Evolutionary conservation across 345 rosid species (phyloP).

Genomic region (Turnera subulata): DNA sequence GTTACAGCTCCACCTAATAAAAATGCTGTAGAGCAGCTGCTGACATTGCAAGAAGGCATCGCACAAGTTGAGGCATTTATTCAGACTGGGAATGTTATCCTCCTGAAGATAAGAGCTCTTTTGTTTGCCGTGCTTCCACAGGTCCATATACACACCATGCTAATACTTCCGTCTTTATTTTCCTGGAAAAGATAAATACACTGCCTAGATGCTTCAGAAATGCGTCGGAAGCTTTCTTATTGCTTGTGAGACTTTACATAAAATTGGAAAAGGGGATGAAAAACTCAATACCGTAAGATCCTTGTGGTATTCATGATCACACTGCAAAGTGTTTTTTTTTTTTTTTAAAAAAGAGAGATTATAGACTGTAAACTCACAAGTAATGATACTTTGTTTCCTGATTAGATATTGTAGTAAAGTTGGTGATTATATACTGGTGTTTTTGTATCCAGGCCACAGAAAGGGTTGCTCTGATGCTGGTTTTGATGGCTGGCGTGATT

Average conservation of each 20-base stretch:
- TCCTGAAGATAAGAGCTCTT: slow-evolving; percentile 87
- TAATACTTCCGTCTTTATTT: too few relatives aligned
- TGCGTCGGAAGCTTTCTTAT: too few relatives aligned
- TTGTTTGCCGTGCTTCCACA: slow-evolving; percentile 71
- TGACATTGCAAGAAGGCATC: slow-evolving; percentile 70
- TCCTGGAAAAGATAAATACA: too few relatives aligned
- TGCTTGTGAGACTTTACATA: not conserved
- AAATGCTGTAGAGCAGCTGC: slow-evolving; percentile 89
- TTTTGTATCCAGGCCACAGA: slow-evolving; percentile 62
- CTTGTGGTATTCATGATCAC: too few relatives aligned
- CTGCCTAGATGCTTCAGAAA: too few relatives aligned
- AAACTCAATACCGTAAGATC: too few relatives aligned
- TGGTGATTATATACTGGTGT: not conserved
- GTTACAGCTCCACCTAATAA: slow-evolving; percentile 63
- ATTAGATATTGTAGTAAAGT: not conserved
- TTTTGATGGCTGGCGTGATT: slow-evolving; percentile 42
- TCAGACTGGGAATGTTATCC: slow-evolving; percentile 67
- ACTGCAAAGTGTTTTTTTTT: too few relatives aligned
- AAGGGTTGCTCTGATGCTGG: slow-evolving; percentile 53
- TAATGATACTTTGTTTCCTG: not conserved
- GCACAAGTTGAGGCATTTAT: slow-evolving; percentile 66
- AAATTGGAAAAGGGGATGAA: too few relatives aligned
- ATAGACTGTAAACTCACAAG: too few relatives aligned
- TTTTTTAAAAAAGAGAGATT: too few relatives aligned
- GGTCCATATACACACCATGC: slow-evolving; percentile 51